These are phyloP conservation scores for Aurantiochytrium sp. DNA, from an alignment of 108 stramenopile genomes.

Conservation along the genomic window DNA sequence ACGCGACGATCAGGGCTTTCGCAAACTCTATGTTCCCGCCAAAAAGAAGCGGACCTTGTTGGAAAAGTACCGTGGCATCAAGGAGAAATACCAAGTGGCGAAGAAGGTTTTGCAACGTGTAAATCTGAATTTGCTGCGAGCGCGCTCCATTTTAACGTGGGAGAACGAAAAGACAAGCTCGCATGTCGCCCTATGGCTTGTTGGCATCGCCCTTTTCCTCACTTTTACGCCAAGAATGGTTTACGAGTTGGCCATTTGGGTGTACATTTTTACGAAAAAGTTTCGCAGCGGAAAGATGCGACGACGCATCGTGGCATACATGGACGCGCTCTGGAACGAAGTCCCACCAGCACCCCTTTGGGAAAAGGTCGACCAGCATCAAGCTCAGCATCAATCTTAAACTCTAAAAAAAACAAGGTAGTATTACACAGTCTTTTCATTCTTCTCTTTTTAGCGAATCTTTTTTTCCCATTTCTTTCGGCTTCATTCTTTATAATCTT, in stretches of 20 bases:
- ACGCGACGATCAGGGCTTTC: not conserved
- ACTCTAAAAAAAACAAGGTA: too few species aligned
- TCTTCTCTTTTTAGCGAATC: not conserved
- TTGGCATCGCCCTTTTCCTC: not conserved
- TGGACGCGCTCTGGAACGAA: not conserved
- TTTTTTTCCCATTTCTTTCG: not conserved
- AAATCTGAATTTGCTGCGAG: not conserved
- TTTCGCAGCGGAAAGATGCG: not conserved
- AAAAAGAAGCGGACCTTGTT: not conserved
- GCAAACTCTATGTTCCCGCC: not conserved
- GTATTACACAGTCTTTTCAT: not conserved
- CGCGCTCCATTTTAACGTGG: not conserved
- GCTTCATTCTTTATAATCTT: not conserved
- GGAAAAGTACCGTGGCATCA: constrained; percentile 11
- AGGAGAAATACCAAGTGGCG: not conserved
- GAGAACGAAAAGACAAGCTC: not conserved
- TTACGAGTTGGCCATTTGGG: constrained; percentile 4
- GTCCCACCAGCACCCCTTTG: not conserved
- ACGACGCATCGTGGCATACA: not conserved
- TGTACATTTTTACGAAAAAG: not conserved
- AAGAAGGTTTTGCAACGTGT: not conserved
- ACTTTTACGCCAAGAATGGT: not conserved
- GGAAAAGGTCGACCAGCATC: not conserved
- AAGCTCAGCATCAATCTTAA: not conserved
- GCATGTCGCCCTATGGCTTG: not conserved